A percentile compares a stretch with the other conserved stretches of the same genome.
phyloP scores from a whole-genome alignment of 306 rosid species.

The Malus orientalis region DNA sequence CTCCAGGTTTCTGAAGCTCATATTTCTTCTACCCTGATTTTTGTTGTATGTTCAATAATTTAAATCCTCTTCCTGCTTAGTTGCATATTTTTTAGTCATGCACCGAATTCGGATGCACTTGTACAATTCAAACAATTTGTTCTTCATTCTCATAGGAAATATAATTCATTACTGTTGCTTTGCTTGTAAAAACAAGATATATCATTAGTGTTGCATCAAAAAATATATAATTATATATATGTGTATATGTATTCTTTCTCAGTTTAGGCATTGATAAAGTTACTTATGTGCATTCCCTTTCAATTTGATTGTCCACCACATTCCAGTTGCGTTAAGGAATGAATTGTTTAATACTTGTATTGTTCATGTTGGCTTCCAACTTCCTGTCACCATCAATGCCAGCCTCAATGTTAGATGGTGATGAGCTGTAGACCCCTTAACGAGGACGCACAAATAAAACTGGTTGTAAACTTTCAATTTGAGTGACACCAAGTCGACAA shows the following conservation, averaged over 20 bases:
- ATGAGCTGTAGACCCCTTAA: constrained; percentile 22
- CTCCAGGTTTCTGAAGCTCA: constrained; percentile 19
- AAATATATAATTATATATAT: neutral
- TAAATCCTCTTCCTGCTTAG: constrained; percentile 7
- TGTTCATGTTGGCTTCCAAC: constrained; percentile 12
- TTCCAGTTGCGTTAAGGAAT: no score
- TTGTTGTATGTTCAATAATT: constrained; percentile 19
- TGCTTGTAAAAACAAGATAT: constrained; percentile 21
- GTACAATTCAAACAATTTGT: constrained; percentile 25
- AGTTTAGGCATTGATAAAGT: constrained; percentile 15
- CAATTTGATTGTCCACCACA: neutral
- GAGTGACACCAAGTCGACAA: no score
- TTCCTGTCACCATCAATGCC: constrained; percentile 25
- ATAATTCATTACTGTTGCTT: constrained; percentile 15
- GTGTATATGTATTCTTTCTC: neutral
- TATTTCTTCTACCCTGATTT: constrained; percentile 22
- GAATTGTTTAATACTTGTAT: neutral
- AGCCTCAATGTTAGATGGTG: constrained; percentile 27
- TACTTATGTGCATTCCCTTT: neutral
- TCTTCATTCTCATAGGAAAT: constrained; percentile 33
- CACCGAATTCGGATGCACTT: constrained; percentile 31
- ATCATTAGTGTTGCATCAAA: constrained; percentile 15
- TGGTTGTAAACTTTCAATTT: no score
- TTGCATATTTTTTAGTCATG: constrained; percentile 15
- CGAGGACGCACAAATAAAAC: neutral